Percentiles rank a stretch among this genome's conserved stretches.
phyloP scores from a whole-genome alignment of 1,284 basidiomycete species.

The Neolentinus lepideus region DNA sequence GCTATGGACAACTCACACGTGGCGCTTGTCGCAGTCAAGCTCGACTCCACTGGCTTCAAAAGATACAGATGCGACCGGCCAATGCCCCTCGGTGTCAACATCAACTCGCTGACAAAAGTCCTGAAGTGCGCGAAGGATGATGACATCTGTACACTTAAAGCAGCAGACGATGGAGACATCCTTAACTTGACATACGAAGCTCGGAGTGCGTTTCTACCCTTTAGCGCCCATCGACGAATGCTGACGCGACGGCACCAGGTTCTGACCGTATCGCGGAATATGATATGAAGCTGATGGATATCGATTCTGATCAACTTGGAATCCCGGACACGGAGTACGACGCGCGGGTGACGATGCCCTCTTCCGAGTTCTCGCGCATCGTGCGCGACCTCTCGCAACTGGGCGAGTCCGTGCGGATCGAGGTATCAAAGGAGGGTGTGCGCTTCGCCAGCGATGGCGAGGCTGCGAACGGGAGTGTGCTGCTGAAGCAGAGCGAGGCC shows the following conservation, averaged over 20 bases:
- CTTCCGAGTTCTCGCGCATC: constrained; percentile 86
- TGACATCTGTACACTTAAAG: constrained; percentile 89
- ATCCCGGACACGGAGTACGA: constrained; percentile 99
- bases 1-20: constrained; percentile 99
- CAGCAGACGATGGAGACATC: constrained; percentile 87
- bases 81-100: constrained; percentile 90
- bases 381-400: constrained; percentile 90
- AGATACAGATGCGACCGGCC: constrained; percentile 93
- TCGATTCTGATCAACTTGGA: constrained; percentile 91
- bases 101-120: constrained; percentile 90
- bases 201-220: constrained; percentile 53
- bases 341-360: constrained; percentile 85
- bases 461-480: constrained; percentile 85
- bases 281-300: constrained; percentile 99
- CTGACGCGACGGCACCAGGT: constrained; percentile 37
- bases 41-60: constrained; percentile 76
- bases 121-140: constrained; percentile 97
- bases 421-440: constrained; percentile 94
- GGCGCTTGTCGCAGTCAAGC: constrained; percentile 84
- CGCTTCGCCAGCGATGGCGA: constrained; percentile 94
- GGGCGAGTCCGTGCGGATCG: constrained; percentile 94
- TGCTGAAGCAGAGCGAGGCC: constrained; percentile 68
- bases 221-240: neutral
- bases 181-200: constrained; percentile 91
- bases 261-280: constrained; percentile 96